phyloP scores from a whole-genome alignment of 805 yeast genomes.

The Suhomyces tanzawaensis region DNA sequence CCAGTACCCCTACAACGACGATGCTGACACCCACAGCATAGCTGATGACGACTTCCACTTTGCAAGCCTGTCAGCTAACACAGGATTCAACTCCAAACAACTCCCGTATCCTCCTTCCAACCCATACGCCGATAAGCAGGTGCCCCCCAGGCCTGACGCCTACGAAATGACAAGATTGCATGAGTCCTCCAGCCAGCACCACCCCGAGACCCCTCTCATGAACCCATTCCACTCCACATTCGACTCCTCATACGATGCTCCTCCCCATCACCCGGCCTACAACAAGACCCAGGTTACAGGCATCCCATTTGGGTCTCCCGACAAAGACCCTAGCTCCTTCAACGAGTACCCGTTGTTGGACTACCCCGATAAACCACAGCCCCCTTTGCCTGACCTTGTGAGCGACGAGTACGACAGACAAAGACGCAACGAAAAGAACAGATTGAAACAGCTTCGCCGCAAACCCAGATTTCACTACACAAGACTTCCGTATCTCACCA shows the following conservation, averaged over 20 bases:
- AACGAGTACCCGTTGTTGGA: conserved; percentile 2
- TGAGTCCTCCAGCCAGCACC: not conserved
- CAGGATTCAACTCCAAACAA: conserved; percentile 1
- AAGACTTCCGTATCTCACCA: conserved; percentile 41
- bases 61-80: not conserved
- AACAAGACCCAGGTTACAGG: not conserved
- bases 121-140: conserved; percentile 1
- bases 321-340: not conserved
- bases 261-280: not conserved
- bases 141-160: conserved; percentile 7
- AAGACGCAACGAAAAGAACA: conserved; percentile 12
- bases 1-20: not conserved
- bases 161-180: conserved; percentile 7
- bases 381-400: not conserved
- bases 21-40: not conserved
- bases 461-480: conserved; percentile 34
- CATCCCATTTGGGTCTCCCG: not conserved
- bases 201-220: conserved; percentile 2
- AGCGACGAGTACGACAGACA: conserved; percentile 1
- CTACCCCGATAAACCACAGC: conserved; percentile 2
- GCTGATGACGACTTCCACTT: conserved; percentile 6
- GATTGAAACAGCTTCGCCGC: conserved; percentile 22
- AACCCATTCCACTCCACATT: conserved; percentile 6
- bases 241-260: conserved; percentile 4
- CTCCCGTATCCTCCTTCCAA: conserved; percentile 3